phyloP scores from a whole-genome alignment of 2,329 filamentous ascomycete species.

The Nothomitra cinnamomea region DNA sequence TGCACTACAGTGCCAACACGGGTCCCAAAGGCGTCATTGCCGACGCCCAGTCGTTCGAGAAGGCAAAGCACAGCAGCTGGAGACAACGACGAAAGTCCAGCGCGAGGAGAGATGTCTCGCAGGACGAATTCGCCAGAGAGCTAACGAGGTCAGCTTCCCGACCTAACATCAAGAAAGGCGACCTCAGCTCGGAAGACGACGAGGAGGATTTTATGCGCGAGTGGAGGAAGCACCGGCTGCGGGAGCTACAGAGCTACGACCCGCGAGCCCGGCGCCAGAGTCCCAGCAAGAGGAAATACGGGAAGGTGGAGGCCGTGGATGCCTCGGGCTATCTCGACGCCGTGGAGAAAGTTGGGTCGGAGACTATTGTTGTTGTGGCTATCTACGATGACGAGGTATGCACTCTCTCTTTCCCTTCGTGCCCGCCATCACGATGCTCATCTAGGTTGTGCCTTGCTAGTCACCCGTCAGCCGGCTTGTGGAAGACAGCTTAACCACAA shows the following conservation, averaged over 20 bases:
- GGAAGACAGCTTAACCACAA: constrained; percentile 56
- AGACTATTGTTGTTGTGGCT: constrained; percentile 80
- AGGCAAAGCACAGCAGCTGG: constrained; percentile 26
- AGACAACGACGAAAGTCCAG: neutral
- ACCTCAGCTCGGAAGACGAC: constrained; percentile 33
- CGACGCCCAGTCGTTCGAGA: constrained; percentile 62
- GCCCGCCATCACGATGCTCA: neutral
- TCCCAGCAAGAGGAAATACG: constrained; percentile 63
- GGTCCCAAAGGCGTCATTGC: constrained; percentile 80
- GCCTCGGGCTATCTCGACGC: constrained; percentile 88
- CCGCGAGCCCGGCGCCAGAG: constrained; percentile 48
- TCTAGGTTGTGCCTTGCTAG: constrained; percentile 26
- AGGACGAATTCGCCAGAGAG: constrained; percentile 4
- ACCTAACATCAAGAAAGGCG: constrained; percentile 6
- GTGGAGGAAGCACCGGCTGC: constrained; percentile 68
- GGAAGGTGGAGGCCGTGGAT: constrained; percentile 68
- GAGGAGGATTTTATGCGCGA: constrained; percentile 69
- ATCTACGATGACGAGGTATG: constrained; percentile 77
- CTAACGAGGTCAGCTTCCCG: neutral
- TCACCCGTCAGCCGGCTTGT: constrained; percentile 64
- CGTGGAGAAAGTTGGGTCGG: constrained; percentile 70
- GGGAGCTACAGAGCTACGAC: constrained; percentile 49
- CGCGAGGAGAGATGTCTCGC: neutral
- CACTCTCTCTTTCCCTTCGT: constrained; percentile 9
- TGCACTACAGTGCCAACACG: constrained; percentile 44